Evolutionary conservation across 495 filamentous ascomycete species (phyloP), one percentile per base, ranked within the genome.

Genomic region (Oleoguttula mirabilis): DNA sequence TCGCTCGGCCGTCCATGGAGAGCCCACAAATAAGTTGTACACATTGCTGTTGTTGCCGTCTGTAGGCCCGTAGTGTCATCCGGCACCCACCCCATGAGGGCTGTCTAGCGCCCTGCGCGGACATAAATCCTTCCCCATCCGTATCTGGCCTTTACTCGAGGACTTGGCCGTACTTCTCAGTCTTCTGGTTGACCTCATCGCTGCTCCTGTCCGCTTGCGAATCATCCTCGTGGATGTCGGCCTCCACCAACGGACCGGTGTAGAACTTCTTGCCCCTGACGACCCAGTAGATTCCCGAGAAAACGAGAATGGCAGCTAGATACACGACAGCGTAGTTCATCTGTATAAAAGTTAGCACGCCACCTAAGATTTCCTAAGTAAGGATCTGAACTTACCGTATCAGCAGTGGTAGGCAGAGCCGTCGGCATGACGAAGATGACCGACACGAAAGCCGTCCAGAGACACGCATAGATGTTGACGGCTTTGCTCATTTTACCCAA

Each of bases 361-460:
- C 28, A 36, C 3, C 7, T 7, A n/a, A 28, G 25, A 7, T 7
- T 7, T 28, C 7, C 11, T 10, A 38, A 16, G 33, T 25, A 5
- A 19, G 35, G 41, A 4, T n/a, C 14, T 20, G 21, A 15, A 54
- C 63, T 50, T 59, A 65, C 63, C 37, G 46, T 63, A 20, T 63
- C 56, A 2, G 64, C 57, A 20, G 61, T 63, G 15, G 75, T 74
- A 0, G 76, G 76, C 46, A 66, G 43, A 19, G 53, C 57, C 0
- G 72, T 76, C 1, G 76, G 76, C 49, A 77, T 61, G 36, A 79
- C 60, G 50, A 78, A 80, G 32, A 80, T 71, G 34, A 79, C 60
- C 19, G 61, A 63, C 37, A 77, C 74, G 50, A 79, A 78, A 0
- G 65, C 27, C 2, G 76, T 79, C 76, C 76, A 80, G 6, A 65